These are phyloP conservation scores for Zanthoxylum bungeanum DNA, from an alignment of 345 rosid species.

Conservation along the genomic window DNA sequence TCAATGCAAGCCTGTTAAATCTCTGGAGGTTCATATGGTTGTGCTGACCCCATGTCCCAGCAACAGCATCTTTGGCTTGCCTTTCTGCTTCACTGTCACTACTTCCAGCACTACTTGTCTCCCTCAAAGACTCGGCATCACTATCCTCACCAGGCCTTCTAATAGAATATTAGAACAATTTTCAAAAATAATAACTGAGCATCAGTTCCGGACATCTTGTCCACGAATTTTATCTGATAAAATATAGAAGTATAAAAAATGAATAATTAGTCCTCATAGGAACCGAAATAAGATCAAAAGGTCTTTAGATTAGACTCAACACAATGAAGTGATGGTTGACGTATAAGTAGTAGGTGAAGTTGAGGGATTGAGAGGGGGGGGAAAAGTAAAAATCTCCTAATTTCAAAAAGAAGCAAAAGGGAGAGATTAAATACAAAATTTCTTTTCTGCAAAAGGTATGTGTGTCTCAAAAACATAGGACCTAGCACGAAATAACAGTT, in stretches of 20 bases:
- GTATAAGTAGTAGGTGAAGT: too few species aligned
- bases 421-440: background rate
- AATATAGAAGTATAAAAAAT: background rate
- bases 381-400: background rate
- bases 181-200: conserved; percentile 4
- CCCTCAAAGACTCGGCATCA: conserved; percentile 42
- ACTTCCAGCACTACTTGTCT: conserved; percentile 31
- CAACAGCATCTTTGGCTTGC: conserved; percentile 21
- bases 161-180: conserved; percentile 12
- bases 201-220: background rate
- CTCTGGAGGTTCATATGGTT: conserved; percentile 26
- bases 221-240: background rate
- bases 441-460: background rate
- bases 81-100: conserved; percentile 34
- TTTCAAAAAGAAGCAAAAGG: background rate
- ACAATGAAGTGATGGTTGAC: background rate
- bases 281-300: background rate
- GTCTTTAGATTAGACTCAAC: background rate
- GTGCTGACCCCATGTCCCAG: conserved; percentile 30
- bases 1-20: conserved; percentile 30
- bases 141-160: conserved; percentile 37
- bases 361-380: background rate
- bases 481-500: background rate
- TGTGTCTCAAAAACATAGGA: background rate
- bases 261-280: background rate